phyloP scores from a whole-genome alignment of 2,329 filamentous ascomycete genomes.

The Mycogone perniciosa region DNA sequence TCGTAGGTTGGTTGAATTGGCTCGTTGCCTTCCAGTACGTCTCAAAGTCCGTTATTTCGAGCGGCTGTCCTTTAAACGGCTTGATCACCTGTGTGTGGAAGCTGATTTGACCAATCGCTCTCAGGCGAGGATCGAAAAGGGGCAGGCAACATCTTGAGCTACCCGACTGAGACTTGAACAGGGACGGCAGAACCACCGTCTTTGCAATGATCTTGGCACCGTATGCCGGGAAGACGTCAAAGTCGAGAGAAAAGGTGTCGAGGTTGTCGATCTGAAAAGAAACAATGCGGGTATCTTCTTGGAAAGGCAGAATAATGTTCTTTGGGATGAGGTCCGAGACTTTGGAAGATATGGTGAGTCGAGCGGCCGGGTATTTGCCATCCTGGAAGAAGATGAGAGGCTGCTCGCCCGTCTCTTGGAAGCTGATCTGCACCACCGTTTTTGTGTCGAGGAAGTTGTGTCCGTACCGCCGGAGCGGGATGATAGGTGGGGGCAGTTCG shows the following conservation, averaged over 20 bases:
- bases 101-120: conserved; percentile 86
- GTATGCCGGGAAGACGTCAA: conserved; percentile 96
- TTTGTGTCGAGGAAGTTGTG: conserved; percentile 99
- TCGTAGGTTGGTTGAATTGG: conserved; percentile 74
- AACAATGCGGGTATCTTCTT: conserved; percentile 88
- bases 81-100: conserved; percentile 97
- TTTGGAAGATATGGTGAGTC: conserved; percentile 94
- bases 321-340: conserved; percentile 92
- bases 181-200: conserved; percentile 81
- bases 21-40: conserved; percentile 99
- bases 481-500: conserved; percentile 90
- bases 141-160: conserved; percentile 79
- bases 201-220: conserved; percentile 96
- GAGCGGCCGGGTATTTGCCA: conserved; percentile 89
- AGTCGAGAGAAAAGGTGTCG: conserved; percentile 88
- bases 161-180: conserved; percentile 69
- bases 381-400: conserved; percentile 95
- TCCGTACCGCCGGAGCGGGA: conserved; percentile 86
- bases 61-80: conserved; percentile 82
- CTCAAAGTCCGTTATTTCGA: conserved; percentile 97
- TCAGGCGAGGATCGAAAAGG: conserved; percentile 83
- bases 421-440: conserved; percentile 88
- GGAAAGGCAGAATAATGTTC: conserved; percentile 90
- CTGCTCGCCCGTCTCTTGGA: conserved; percentile 67
- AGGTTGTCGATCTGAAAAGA: conserved; percentile 95